Evolutionary conservation across 495 filamentous ascomycete genomes (phyloP), one percentile per base, ranked within the genome.

Genomic region (Tuber indicum): DNA sequence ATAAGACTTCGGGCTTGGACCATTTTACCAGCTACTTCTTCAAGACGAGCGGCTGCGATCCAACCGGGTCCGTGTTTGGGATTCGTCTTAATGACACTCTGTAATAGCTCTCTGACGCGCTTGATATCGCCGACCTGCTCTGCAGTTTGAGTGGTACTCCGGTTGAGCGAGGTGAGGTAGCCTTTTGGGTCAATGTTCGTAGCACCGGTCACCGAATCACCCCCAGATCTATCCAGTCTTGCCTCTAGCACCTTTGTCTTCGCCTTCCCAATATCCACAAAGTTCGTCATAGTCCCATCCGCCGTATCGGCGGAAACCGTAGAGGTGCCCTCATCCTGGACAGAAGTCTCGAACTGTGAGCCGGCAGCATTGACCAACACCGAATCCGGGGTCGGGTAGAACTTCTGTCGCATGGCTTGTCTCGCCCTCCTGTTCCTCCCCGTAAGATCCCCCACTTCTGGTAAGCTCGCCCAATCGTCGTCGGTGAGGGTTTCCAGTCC

Each of bases 301-400:
- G 84, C 85, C 14, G 84, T 87, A 71, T 91, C 89, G 73, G 83
- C 74, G 23, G 72, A 70, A 6, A 82, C 83, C 76, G 85, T 85
- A 1, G 87, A 86, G 10, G 86, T 85, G 23, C 92, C 93, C 79
- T 97, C 94, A 45, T 95, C 94, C 49, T 89, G 87, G 41, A 99
- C 88, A 0, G 91, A 94, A 0, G 93, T 95, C 21, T 93, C 94
- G 74, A 98, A 91, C 80, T 97, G 92, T 1, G 89, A 87, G 0
- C 91, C 87, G 81, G 93, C 87, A 39, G 95, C 95, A 32, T 92
- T 91, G 16, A 94, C 93, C 75, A 99, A 90, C 44, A 99, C 96
- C 78, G 94, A 98, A 85, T 99, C 96, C 2, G 96, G 96, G 9
- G 98, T 96, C 21, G 94, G 96, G 83, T 99, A 99, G 84, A 97